phyloP scores from a whole-genome alignment of 306 rosid genomes.

The Castanea sativa region DNA sequence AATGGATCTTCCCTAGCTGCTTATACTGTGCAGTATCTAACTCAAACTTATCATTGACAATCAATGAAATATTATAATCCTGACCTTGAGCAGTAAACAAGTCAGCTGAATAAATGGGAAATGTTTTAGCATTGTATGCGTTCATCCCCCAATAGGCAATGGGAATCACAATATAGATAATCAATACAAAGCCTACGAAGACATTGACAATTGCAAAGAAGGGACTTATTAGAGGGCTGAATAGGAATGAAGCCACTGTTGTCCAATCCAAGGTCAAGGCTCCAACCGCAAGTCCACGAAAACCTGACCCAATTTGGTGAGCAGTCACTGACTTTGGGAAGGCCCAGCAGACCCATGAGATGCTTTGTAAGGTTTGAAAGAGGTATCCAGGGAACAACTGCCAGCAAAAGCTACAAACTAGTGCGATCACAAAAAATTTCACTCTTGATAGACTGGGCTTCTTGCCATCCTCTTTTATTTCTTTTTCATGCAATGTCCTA shows the following conservation, averaged over 20 bases:
- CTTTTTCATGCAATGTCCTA: conserved; percentile 85
- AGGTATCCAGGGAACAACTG: conserved; percentile 63
- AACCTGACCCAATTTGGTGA: conserved; percentile 78
- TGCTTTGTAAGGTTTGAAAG: conserved; percentile 67
- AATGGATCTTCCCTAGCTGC: conserved; percentile 58
- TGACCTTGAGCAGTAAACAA: conserved; percentile 60
- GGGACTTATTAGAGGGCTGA: conserved; percentile 73
- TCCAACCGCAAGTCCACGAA: conserved; percentile 75
- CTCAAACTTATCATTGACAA: conserved; percentile 65
- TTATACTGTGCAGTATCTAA: conserved; percentile 38
- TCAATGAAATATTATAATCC: conserved; percentile 49
- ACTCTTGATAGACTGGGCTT: conserved; percentile 34
- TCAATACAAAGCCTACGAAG: conserved; percentile 42
- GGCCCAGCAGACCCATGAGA: conserved; percentile 79
- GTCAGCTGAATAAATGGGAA: conserved; percentile 73
- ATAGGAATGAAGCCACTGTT: conserved; percentile 69
- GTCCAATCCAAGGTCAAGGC: conserved; percentile 73
- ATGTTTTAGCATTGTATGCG: conserved; percentile 45
- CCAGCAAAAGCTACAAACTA: conserved; percentile 69
- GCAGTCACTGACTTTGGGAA: conserved; percentile 78
- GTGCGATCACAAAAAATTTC: conserved; percentile 67
- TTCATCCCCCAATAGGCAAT: conserved; percentile 68
- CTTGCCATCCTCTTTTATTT: conserved; percentile 8
- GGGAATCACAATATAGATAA: conserved; percentile 49
- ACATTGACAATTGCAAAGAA: conserved; percentile 70